Evolutionary conservation across 2,329 filamentous ascomycete genomes (phyloP).

Genomic region (Cryphonectria naterciae): DNA sequence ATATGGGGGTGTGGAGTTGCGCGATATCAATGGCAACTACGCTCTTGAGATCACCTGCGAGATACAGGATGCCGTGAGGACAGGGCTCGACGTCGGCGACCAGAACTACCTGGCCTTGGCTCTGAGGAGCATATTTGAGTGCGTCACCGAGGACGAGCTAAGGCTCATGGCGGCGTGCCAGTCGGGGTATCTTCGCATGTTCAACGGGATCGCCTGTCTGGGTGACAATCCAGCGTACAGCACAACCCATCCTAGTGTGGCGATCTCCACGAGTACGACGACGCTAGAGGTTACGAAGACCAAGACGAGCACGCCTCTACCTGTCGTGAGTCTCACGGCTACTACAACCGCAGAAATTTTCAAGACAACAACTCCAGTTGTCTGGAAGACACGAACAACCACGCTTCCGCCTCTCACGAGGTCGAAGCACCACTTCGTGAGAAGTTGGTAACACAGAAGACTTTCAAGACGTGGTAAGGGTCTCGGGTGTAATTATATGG

Average conservation of each 20-base stretch:
- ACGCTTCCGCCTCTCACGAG: not conserved
- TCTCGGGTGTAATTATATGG: not conserved
- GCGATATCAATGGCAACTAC: slow-evolving; percentile 19
- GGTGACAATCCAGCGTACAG: not conserved
- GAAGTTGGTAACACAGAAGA: not conserved
- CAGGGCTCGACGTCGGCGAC: slow-evolving; percentile 6
- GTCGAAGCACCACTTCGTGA: not conserved
- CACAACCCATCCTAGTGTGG: not conserved
- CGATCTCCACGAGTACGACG: not conserved
- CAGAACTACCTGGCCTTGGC: not conserved
- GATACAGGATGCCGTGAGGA: slow-evolving; percentile 1
- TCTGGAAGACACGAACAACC: not conserved
- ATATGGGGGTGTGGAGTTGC: slow-evolving; percentile 19
- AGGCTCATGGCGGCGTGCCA: slow-evolving; percentile 11
- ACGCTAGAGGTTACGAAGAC: not conserved
- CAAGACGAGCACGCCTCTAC: not conserved
- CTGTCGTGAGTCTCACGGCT: not conserved
- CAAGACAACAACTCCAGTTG: not conserved
- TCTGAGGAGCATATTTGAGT: slow-evolving; percentile 18
- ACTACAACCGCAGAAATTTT: not conserved
- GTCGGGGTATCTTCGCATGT: not conserved
- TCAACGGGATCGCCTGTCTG: not conserved
- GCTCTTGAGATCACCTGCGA: slow-evolving; percentile 9
- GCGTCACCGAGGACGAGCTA: not conserved
- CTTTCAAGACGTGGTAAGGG: not conserved